A percentile compares a stretch with the other conserved stretches of the same genome.
phyloP scores from a whole-genome alignment of 192 early-diverging fungal genomes.

The Linderina pennispora region DNA sequence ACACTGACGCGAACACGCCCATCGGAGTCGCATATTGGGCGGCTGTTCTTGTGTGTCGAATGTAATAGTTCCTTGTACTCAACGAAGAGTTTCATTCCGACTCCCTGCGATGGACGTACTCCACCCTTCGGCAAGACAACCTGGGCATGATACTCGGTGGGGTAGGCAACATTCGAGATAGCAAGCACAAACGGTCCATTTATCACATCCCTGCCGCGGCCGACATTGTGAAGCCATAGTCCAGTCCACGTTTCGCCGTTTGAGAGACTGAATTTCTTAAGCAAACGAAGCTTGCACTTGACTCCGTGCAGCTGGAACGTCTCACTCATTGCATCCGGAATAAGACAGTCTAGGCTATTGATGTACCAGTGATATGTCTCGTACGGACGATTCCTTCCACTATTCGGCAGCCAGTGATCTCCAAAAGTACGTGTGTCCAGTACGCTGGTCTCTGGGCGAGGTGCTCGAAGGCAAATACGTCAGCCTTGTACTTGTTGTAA shows the following conservation, averaged over 20 bases:
- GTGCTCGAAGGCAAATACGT: too few species aligned
- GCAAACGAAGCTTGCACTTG: constrained; percentile 15
- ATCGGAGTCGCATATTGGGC: not conserved
- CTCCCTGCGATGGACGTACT: constrained; percentile 19
- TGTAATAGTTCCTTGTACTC: constrained; percentile 1
- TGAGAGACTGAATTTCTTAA: constrained; percentile 6
- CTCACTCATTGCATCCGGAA: constrained; percentile 12
- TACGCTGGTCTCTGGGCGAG: constrained; percentile 13
- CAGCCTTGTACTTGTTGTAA: constrained; percentile 9
- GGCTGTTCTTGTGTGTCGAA: not conserved
- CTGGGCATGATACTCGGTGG: constrained; percentile 7
- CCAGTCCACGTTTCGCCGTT: constrained; percentile 27
- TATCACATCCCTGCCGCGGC: constrained; percentile 7
- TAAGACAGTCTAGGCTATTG: not conserved
- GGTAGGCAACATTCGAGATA: constrained; percentile 15
- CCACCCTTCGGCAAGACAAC: constrained; percentile 13
- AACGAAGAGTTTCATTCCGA: constrained; percentile 18
- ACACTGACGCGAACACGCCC: not conserved
- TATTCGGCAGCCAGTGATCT: constrained; percentile 8
- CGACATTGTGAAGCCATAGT: constrained; percentile 26
- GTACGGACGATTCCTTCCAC: not conserved
- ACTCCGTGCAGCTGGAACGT: constrained; percentile 15
- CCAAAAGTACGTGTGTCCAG: constrained; percentile 15
- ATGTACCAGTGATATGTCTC: constrained; percentile 20
- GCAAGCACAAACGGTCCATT: constrained; percentile 12